Base-by-base conservation (phyloP, 176 grass and related monocot genomes). In the Oryza meyeriana region DNA sequence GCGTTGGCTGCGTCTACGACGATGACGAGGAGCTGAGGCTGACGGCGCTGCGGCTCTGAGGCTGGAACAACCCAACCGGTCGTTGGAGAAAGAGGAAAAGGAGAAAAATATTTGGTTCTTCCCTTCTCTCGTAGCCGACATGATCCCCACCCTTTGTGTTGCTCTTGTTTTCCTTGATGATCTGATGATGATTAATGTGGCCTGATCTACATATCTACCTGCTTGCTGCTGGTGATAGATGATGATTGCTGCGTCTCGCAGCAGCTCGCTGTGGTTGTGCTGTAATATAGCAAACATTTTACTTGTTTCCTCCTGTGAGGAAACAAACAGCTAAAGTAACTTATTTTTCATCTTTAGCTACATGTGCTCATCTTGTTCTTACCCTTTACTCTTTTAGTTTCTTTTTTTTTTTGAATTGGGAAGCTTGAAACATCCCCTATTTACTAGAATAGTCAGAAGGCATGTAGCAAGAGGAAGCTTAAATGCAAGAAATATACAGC, bases 51-150 rank as follows among this genome's bases (percentile, higher is more conserved):
- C 85, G 88, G 72, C 91, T 93, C 32, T 87, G 88, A 83, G 57
- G 28, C 32, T 38, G 1, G 0, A 34, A 36, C 41, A 41, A 34
- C 29, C 20, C 40, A 52, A 7, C 50, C 48, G 40, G 29, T 79
- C 79, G 78, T 78, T 84, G 52, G 76, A 90, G 68, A 90, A 75
- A 84, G 69, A 87, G 76, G 80, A 90, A 65, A 90, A 80, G 76
- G 80, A 87, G 81, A 86, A 90, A 87, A 90, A 84, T 83, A 87
- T 87, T 87, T 86, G 75, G 69, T 87, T 84, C 89, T 87, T 90
- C 85, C 76, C 76, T 90, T 90, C 89, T 87, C 80, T 90, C 69
- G 83, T 82, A 59, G 83, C 83, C 66, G 30, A 77, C 55, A 85
- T 44, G 16, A 71, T 27, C 55, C 13, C 4, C 28, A 20, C 22